Evolutionary conservation across 1,284 basidiomycete species (phyloP), one percentile per base, ranked within the genome.

Genomic region (Fomitopsis schrenkii): DNA sequence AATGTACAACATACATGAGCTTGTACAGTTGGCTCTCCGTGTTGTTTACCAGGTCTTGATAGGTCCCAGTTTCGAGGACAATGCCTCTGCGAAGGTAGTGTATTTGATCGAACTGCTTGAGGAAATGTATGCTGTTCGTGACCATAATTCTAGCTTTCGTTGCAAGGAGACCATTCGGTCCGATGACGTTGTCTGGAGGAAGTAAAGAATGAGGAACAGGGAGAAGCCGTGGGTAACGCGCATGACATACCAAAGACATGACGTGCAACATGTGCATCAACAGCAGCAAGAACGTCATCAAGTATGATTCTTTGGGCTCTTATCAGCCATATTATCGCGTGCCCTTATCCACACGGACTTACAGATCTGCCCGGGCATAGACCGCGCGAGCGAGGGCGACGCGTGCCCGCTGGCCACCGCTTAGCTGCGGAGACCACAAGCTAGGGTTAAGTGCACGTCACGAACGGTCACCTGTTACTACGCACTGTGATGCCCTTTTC

Each of bases 91-190:
- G 89, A 38, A 98, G 77, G 75, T 91, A 94, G 59, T 86, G 76
- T 35, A 98, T 80, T 63, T 91, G 82, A 71, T 97, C 91, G 55
- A 93, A 91, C 62, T 94, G 81, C 55, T 85, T 84, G 55, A 96
- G 80, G 71, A 92, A 96, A 17, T 94, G 85, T 45, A 98, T 88
- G 53, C 90, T 90, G 75, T 98, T 96, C 22, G 95, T 97, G 62
- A 96, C 93, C 3, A 98, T 77, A 57, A 98, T 83, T 30, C 96
- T 83, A 5, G 94, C 94, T 75, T 97, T 97, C 45, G 84, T 84
- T 17, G 90, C 84, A 35, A 98, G 85, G 2, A 98, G 71, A 60
- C 96, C 96, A 58, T 86, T 78, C 1, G 95, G 95, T 2, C 96
- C 96, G 62, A 98, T 91, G 38, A 98, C 94, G 54, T 93, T 81